Conservation (phyloP, 2,329 filamentous ascomycete species). For the Pseudopithomyces maydicus region DNA sequence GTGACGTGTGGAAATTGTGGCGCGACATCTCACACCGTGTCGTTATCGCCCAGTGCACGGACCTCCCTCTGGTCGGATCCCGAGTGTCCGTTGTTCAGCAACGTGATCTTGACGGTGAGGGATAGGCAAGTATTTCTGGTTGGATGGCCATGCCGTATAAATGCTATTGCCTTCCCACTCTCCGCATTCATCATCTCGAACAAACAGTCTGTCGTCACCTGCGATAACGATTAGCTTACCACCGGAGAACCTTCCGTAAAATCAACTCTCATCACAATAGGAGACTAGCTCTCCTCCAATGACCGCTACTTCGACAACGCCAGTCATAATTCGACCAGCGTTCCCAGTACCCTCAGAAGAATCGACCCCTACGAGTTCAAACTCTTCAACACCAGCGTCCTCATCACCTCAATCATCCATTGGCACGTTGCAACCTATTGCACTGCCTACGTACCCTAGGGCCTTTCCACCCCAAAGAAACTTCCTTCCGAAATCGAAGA, state of each 20-base stretch:
- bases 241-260: neutral
- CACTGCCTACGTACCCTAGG: neutral
- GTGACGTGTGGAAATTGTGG: constrained; percentile 2
- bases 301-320: constrained; percentile 3
- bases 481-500: neutral
- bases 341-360: neutral
- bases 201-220: neutral
- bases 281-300: constrained; percentile 3
- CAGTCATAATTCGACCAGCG: constrained; percentile 7
- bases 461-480: neutral
- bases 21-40: constrained; percentile 3
- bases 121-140: neutral
- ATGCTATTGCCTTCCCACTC: neutral
- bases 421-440: neutral
- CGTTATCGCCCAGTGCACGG: constrained; percentile 2
- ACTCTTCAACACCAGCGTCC: neutral
- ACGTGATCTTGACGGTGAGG: constrained; percentile 7
- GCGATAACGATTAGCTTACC: neutral
- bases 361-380: neutral
- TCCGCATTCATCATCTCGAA: neutral
- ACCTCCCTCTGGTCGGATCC: neutral
- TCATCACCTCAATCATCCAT: neutral
- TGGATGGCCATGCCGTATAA: neutral
- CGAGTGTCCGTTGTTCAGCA: neutral
- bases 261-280: neutral